phyloP scores from a whole-genome alignment of 192 early-diverging fungal genomes.

The Diversispora epigaea region DNA sequence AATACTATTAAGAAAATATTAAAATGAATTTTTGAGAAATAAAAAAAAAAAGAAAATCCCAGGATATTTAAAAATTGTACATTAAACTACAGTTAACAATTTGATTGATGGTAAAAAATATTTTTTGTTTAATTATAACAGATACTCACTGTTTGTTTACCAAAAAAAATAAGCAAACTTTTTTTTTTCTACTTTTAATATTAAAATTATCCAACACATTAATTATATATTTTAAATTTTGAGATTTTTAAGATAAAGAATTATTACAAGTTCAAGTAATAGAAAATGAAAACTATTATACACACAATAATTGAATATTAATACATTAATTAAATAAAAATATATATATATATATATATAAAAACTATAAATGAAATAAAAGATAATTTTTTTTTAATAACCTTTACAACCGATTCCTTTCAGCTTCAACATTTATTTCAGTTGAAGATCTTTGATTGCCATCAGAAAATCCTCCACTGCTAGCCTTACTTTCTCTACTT shows the following conservation, averaged over 20 bases:
- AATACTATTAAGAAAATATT: no score
- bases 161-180: not conserved
- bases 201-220: no score
- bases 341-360: not conserved
- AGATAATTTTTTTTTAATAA: not conserved
- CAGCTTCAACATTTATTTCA: not conserved
- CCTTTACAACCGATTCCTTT: not conserved
- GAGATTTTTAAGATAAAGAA: no score
- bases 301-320: no score
- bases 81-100: no score
- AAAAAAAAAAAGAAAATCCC: no score
- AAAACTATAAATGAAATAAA: not conserved
- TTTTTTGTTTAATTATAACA: not conserved
- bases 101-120: not conserved
- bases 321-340: not conserved
- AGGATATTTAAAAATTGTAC: no score
- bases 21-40: no score
- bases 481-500: slow-evolving; percentile 22
- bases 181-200: no score
- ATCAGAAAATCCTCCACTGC: not conserved
- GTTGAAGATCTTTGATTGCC: not conserved
- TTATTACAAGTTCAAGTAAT: no score
- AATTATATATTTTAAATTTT: no score
- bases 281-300: no score
- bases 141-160: not conserved